Percentiles rank a stretch among this genome's conserved stretches.
phyloP scores from a whole-genome alignment of 257 asterid genomes.

The Osmanthus fragrans region DNA sequence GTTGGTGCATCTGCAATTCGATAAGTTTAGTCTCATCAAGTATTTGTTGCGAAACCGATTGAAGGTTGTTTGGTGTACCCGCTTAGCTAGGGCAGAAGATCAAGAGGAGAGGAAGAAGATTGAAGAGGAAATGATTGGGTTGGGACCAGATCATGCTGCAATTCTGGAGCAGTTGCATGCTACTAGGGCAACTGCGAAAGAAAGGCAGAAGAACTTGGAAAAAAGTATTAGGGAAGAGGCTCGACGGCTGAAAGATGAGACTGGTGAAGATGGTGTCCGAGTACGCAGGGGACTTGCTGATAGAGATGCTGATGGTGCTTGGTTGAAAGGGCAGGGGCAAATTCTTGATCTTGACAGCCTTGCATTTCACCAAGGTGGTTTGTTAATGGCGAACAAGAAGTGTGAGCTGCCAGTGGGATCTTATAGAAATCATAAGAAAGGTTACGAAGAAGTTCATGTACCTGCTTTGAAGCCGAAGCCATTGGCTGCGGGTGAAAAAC shows the following conservation, averaged over 20 bases:
- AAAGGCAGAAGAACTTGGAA: constrained; percentile 20
- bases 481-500: constrained; percentile 11
- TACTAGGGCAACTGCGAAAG: constrained; percentile 21
- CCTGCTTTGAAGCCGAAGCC: constrained; percentile 20
- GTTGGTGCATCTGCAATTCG: constrained; percentile 5
- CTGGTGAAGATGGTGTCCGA: constrained; percentile 4
- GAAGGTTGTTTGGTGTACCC: constrained; percentile 16
- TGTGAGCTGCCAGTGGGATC: constrained; percentile 22
- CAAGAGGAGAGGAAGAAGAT: constrained; percentile 4
- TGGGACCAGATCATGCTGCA: constrained; percentile 18
- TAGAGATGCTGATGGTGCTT: constrained; percentile 9
- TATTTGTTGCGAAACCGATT: constrained; percentile 18
- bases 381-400: constrained; percentile 21
- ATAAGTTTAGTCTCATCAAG: constrained; percentile 17
- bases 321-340: constrained; percentile 11
- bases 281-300: constrained; percentile 8
- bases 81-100: not conserved
- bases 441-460: constrained; percentile 17
- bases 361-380: constrained; percentile 17
- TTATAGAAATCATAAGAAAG: constrained; percentile 14
- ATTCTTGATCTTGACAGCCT: constrained; percentile 15
- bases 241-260: constrained; percentile 18
- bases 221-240: constrained; percentile 22
- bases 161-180: constrained; percentile 25
- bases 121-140: constrained; percentile 2